Percentiles rank a stretch among this genome's conserved stretches.
Conservation (phyloP, 805 yeast genomes). For the Candida easanensis region DNA sequence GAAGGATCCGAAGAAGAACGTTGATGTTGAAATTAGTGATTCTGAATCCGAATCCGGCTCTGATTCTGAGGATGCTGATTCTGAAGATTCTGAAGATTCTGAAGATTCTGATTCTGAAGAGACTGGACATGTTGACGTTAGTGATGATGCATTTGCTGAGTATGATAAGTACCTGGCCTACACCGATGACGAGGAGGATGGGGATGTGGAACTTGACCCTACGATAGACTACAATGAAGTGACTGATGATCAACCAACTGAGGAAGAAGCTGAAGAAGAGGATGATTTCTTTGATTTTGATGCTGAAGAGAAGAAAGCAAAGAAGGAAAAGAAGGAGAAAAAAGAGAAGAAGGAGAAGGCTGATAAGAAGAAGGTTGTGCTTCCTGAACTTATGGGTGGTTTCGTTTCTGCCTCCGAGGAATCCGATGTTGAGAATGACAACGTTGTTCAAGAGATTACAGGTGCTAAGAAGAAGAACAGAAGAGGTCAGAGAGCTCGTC, state of each 20-base stretch:
- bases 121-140: slow-evolving; percentile 23
- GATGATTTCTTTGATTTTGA: slow-evolving; percentile 40
- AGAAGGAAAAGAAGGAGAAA: slow-evolving; percentile 33
- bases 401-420: slow-evolving; percentile 80
- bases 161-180: slow-evolving; percentile 38
- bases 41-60: slow-evolving; percentile 9
- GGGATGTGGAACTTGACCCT: slow-evolving; percentile 27
- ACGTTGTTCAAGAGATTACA: slow-evolving; percentile 50
- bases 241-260: slow-evolving; percentile 63
- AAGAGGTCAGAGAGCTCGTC: slow-evolving; percentile 96
- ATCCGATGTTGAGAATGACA: slow-evolving; percentile 58
- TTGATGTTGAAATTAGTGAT: too few species aligned
- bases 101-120: slow-evolving; percentile 22
- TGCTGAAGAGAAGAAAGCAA: slow-evolving; percentile 26
- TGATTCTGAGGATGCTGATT: slow-evolving; percentile 22
- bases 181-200: slow-evolving; percentile 42
- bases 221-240: slow-evolving; percentile 45
- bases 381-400: slow-evolving; percentile 77
- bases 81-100: slow-evolving; percentile 16
- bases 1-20: slow-evolving; percentile 12
- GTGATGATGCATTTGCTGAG: slow-evolving; percentile 29
- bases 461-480: slow-evolving; percentile 71
- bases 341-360: slow-evolving; percentile 28
- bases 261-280: slow-evolving; percentile 22
- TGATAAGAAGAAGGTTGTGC: slow-evolving; percentile 35